phyloP scores from a whole-genome alignment of 768 basidiomycete genomes.

The Gymnopilus dilepis region DNA sequence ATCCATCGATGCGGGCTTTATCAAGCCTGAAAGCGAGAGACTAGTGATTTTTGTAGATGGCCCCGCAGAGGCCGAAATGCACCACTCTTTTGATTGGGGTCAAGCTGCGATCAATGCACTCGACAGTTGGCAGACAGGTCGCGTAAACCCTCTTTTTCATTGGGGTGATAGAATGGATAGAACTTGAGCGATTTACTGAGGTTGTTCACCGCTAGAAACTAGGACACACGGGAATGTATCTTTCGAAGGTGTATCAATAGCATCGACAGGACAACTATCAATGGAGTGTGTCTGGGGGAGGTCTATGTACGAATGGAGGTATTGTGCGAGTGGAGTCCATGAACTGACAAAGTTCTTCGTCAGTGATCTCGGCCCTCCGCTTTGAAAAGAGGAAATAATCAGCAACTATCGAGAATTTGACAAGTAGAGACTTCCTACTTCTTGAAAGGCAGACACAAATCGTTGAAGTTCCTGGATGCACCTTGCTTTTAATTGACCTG shows the following conservation, averaged over 20 bases:
- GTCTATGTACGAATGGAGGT: constrained; percentile 50
- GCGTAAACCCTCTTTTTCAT: constrained; percentile 43
- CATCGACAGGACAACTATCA: background rate
- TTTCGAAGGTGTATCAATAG: background rate
- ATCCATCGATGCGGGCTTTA: constrained; percentile 76
- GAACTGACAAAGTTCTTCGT: constrained; percentile 73
- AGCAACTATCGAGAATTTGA: background rate
- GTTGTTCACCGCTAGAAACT: background rate
- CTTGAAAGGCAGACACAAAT: constrained; percentile 89
- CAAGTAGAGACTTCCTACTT: constrained; percentile 36
- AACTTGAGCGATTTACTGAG: background rate
- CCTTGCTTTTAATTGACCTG: constrained; percentile 88
- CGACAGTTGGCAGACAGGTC: constrained; percentile 56
- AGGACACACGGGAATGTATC: background rate
- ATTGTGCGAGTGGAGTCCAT: constrained; percentile 87
- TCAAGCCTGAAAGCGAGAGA: constrained; percentile 60
- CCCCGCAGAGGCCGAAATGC: constrained; percentile 54
- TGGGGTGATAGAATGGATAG: constrained; percentile 43
- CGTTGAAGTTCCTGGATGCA: constrained; percentile 85
- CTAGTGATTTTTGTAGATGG: constrained; percentile 82
- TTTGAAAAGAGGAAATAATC: constrained; percentile 36
- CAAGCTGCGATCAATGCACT: constrained; percentile 67
- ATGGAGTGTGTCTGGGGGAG: constrained; percentile 10
- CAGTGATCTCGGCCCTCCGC: constrained; percentile 82
- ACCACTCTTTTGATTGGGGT: constrained; percentile 81